Evolutionary conservation across 1,139 yeast species (phyloP), one percentile per base, ranked within the genome.

Genomic region (Saccharomycopsis hybrid): DNA sequence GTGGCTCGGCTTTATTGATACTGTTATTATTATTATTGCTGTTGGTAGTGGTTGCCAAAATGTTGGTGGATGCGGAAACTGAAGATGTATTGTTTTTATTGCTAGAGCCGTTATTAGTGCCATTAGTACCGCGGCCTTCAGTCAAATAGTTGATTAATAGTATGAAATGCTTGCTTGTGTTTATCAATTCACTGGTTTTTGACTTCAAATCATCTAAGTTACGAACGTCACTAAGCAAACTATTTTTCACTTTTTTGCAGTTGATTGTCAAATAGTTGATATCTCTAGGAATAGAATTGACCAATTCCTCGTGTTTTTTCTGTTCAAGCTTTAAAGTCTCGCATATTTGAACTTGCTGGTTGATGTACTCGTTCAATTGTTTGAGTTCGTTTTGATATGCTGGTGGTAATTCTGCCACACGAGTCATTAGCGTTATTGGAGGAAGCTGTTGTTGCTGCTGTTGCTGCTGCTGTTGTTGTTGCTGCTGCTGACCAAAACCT

Each of bases 221-320:
- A 24, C 78, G 75, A 51, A 81, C 70, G 62, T 85, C 94, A 60
- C 74, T 78, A 50, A 75, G 77, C 48, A 86, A 72, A 4, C 92
- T 89, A 63, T 82, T 90, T 52, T 74, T 77, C 8, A 86, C 80
- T 1, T 87, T 77, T 25, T 77, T 69, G 50, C 80, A 72, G 59
- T 82, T 82, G 58, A 81, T 75, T 50, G 75, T 74, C 53, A 92
- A 68, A 58, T 82, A 87, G 57, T 78, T 79, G 38, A 87, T 83
- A 62, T 94, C 98, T 54, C 86, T 76, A 13, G 97, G 96, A 44
- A 92, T 83, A 50, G 95, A 82, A 35, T 77, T 78, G 43, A 92
- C 78, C 45, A 85, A 71, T 52, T 80, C 83, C 47, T 78, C 76
- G 58, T 89, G 96, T 36, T 78, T 78, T 11, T 70, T 70, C 52